Evolutionary conservation across 345 rosid species (phyloP), one percentile per base, ranked within the genome.

Genomic region (Syzygium jambos): DNA sequence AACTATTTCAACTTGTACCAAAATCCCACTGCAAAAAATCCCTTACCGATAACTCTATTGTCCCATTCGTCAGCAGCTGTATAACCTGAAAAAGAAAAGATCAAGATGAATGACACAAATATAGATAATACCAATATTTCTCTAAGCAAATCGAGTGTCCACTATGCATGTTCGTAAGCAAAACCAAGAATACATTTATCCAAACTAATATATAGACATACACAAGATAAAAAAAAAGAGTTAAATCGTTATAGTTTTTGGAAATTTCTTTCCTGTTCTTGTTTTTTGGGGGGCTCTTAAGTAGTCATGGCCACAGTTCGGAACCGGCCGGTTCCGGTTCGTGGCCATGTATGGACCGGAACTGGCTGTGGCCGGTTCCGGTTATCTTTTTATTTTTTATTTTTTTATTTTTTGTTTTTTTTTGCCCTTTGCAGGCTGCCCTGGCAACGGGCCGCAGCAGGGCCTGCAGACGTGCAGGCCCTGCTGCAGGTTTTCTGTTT

Each of bases 41-140:
- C 0, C 5, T n/a, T 1, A 61, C 15, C 8, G 9, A n/a, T n/a
- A 3, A 61, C 73, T n/a, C 4, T 8, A 6, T 61, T n/a, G 19
- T n/a, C 65, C 34, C 2, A 61, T n/a, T n/a, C 34, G n/a, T 61
- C 2, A 0, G 4, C 1, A 1, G 9, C n/a, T 0, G 2, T n/a
- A n/a, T 4, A 61, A n/a, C 1, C 4, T 0, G 0, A 13, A 61
- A n/a, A 7, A 0, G 0, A n/a, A n/a, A 61, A 61, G 13, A n/a
- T n/a, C 3, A 4, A 61, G 73, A 61, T n/a, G 10, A 1, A 13
- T 61, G 38, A n/a, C 2, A 7, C 2, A 1, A 13, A 1, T 5
- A 61, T n/a, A 2, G 34, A 3, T 61, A 61, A n/a, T 61, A 13
- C 6, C 13, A 1, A 61, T n/a, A 6, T 61, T 61, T 27, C 13